Base-by-base conservation (phyloP, 2,329 filamentous ascomycete genomes). In the Zasmidium angulare region DNA sequence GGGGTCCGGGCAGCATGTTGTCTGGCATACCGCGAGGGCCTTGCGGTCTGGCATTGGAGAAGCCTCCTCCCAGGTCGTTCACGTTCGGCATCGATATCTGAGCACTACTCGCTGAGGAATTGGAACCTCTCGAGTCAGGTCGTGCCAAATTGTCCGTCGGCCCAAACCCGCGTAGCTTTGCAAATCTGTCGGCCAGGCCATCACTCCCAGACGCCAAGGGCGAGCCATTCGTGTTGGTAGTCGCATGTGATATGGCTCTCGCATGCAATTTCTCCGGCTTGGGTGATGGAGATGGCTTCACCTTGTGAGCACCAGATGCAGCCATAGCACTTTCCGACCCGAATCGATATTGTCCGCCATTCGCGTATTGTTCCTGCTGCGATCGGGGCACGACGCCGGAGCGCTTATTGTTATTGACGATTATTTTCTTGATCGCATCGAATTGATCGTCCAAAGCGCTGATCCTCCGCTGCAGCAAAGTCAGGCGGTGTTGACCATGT, bases 241-340 rank as follows among this genome's bases (percentile, higher is more conserved):
- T 59, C 21, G 63, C 47, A 65, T 76, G 75, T 1, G 68, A 68
- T 17, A 88, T 71, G 3, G 81, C 78, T 46, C 86, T 86, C 1
- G 87, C 87, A 66, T 88, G 86, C 1, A 91, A 77, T 3, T 82
- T 81, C 54, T 85, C 79, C 0, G 89, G 89, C 65, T 91, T 91
- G 2, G 88, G 88, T 3, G 68, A 71, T 14, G 68, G 63, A 14
- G 65, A 64, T 26, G 71, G 71, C 61, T 67, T 68, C 23, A 68
- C 60, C 60, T 67, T 70, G 22, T 61, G 67, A 9, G 53, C 49
- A 20, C 50, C 53, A 46, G 60, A 36, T 36, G 51, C 48, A 47
- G 56, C 48, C 40, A 65, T 62, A 11, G 59, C 60, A 49, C 63
- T 63, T 36, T 66, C 64, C 2, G 64, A 62, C 26, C 52, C 59